A percentile compares a stretch with the other conserved stretches of the same genome.
phyloP scores from a whole-genome alignment of 2,329 filamentous ascomycete species.

The Fusarium nurragi region DNA sequence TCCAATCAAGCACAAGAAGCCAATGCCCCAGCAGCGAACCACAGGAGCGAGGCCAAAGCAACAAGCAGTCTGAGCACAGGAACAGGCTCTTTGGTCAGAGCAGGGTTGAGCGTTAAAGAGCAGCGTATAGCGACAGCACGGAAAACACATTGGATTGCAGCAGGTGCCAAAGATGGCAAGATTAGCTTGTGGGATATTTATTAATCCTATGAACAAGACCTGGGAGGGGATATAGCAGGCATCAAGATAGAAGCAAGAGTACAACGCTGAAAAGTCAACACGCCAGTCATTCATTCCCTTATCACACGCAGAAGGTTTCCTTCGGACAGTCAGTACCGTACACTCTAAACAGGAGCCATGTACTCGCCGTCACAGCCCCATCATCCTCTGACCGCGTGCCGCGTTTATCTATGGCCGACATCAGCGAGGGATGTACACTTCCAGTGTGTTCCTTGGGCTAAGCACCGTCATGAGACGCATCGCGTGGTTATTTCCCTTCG shows the following conservation, averaged over 20 bases:
- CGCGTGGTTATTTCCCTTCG: conserved; percentile 46
- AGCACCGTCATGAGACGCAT: conserved; percentile 32
- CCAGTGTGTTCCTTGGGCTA: neutral
- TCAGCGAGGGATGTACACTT: conserved; percentile 21
- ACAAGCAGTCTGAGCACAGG: neutral
- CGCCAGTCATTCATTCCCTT: neutral
- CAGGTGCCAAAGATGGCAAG: conserved; percentile 93
- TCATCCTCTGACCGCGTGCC: conserved; percentile 20
- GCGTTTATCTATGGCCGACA: conserved; percentile 13
- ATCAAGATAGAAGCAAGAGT: neutral
- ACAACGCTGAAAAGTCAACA: neutral
- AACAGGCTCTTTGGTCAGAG: conserved; percentile 3
- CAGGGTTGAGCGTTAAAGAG: conserved; percentile 62
- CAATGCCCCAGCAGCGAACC: neutral
- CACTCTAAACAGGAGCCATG: neutral
- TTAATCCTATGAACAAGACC: conserved; percentile 50
- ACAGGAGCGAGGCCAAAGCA: neutral
- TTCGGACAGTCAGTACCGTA: neutral
- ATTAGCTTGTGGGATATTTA: conserved; percentile 97
- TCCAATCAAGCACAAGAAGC: conserved; percentile 10
- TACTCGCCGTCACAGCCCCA: conserved; percentile 7
- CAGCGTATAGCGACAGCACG: conserved; percentile 71
- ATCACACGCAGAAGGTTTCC: neutral
- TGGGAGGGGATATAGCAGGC: neutral
- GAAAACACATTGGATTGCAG: conserved; percentile 86